Base-by-base conservation (phyloP, 805 yeast species). In the Osmozyma mogii region DNA sequence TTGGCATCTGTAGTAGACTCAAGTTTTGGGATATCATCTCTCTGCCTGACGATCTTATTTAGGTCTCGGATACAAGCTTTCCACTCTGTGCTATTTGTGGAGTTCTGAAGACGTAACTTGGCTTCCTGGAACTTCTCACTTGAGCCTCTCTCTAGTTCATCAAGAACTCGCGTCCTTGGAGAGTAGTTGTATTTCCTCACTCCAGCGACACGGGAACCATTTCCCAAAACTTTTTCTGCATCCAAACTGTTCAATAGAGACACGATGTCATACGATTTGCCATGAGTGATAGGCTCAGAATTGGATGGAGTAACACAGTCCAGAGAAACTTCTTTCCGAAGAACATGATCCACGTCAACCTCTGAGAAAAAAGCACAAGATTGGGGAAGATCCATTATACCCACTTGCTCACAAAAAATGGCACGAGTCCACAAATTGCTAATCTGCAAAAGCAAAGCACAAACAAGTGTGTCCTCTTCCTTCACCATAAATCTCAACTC, bases 381-480 rank as follows among this genome's bases (percentile, higher is more conserved):
- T 45, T 88, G 95, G 0, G 99, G 99, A 22, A 92, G 65, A 40
- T 88, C 94, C 21, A 72, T 67, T 37, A 92, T 80, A 0, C 96
- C 96, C 48, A 89, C 56, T 47, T 87, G 94, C 49, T 88, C 94
- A 42, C 94, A 83, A 45, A 92, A 92, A 75, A 92, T 80, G 0
- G 94, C 94, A 36, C 99, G 66, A 0, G 97, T 89, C 99, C 99
- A 92, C 4, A 89, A 48, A 52, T 94, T 94, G 30, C 92, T 73
- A 13, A 94, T 71, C 50, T 92, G 99, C 27, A 92, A 61, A 1
- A 94, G 74, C 60, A 87, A 62, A 0, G 95, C 94, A 4, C 80
- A 81, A 38, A 74, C 67, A 44, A 83, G 83, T 44, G 71, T 70
- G 44, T 92, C 92, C 36, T 76, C 73, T 15, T 80, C 78, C 31